Evolutionary conservation across 176 grass and related monocot genomes (phyloP).

Genomic region (Oryza officinalis): DNA sequence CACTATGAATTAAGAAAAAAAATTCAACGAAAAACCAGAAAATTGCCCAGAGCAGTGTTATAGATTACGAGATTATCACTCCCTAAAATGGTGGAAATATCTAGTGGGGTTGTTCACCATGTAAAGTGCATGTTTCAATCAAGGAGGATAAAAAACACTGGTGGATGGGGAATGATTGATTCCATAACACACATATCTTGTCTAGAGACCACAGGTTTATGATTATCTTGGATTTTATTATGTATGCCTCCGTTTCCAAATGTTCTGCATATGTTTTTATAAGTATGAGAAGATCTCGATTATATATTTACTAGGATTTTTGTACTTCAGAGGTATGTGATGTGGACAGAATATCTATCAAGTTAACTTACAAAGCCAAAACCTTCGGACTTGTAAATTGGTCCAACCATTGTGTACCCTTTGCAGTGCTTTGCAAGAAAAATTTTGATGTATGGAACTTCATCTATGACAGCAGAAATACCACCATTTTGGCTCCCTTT

Average conservation of each 20-base stretch:
- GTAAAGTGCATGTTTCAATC: not conserved
- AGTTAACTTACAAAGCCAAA: slow-evolving; percentile 59
- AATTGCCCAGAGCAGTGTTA: not conserved
- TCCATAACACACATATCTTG: not conserved
- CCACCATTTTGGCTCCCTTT: slow-evolving; percentile 58
- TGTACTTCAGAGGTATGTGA: not conserved
- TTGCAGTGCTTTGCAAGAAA: slow-evolving; percentile 55
- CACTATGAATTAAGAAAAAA: not conserved
- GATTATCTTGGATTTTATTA: not conserved
- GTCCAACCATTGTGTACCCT: slow-evolving; percentile 56
- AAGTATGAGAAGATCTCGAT: not conserved
- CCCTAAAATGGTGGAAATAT: no score
- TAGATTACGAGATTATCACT: not conserved
- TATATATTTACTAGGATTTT: not conserved
- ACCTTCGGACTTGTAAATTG: slow-evolving; percentile 57
- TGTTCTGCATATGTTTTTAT: not conserved
- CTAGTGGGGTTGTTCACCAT: no score
- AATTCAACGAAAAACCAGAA: not conserved
- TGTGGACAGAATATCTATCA: not conserved
- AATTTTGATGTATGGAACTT: slow-evolving; percentile 51
- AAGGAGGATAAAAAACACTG: not conserved
- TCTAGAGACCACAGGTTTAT: not conserved
- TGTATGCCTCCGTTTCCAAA: not conserved
- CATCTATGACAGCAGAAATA: slow-evolving; percentile 49
- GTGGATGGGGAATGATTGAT: not conserved